Percentiles rank a stretch among this genome's conserved stretches.
phyloP scores from a whole-genome alignment of 1,139 yeast species.

The Geotrichum histeridarum region DNA sequence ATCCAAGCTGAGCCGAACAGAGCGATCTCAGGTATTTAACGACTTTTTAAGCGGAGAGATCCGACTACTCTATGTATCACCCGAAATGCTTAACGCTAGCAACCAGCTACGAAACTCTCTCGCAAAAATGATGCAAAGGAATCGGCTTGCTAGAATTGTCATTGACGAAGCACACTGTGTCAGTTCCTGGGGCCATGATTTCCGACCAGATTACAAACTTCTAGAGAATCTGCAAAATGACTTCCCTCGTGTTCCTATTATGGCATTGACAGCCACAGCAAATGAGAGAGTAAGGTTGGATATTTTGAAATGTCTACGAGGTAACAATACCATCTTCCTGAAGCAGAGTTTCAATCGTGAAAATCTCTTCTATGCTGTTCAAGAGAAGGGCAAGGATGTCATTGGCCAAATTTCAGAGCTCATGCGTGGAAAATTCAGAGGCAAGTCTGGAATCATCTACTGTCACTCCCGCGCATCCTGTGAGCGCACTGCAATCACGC shows the following conservation, averaged over 20 bases:
- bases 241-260: conserved; percentile 78
- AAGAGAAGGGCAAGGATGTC: conserved; percentile 54
- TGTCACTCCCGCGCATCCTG: conserved; percentile 88
- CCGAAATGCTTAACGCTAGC: conserved; percentile 88
- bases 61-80: conserved; percentile 81
- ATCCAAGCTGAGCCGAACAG: conserved; percentile 56
- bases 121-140: conserved; percentile 49
- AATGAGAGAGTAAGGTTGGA: conserved; percentile 86
- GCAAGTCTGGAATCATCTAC: conserved; percentile 82
- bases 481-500: conserved; percentile 67
- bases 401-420: conserved; percentile 56
- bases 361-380: conserved; percentile 74
- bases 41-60: conserved; percentile 58
- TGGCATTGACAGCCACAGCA: conserved; percentile 98
- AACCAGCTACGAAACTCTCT: conserved; percentile 61
- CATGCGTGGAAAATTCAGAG: conserved; percentile 48
- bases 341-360: conserved; percentile 81
- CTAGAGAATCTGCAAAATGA: conserved; percentile 65
- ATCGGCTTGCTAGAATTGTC: conserved; percentile 73
- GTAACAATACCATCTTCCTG: conserved; percentile 47
- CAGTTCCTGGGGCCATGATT: conserved; percentile 98
- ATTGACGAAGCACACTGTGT: conserved; percentile 99
- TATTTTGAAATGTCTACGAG: conserved; percentile 44
- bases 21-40: conserved; percentile 59
- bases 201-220: conserved; percentile 90